These are phyloP conservation scores for Ceratocystis colombiana DNA, from an alignment of 2,329 filamentous ascomycete species.

Conservation along the genomic window DNA sequence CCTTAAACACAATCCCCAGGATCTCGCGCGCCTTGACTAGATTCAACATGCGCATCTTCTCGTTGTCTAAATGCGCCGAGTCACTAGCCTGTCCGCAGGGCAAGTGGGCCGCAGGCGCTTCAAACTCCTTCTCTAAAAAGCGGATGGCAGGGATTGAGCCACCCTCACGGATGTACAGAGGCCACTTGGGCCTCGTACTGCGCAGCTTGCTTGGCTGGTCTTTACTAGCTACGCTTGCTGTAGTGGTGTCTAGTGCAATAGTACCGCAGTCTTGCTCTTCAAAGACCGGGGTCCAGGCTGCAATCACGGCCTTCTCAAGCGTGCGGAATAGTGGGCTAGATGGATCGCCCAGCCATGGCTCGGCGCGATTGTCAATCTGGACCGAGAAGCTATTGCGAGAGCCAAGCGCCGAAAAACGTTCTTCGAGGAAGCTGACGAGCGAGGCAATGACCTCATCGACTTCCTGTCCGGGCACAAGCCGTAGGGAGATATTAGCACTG, in stretches of 20 bases:
- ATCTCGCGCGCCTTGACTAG: constrained; percentile 86
- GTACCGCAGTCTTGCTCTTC: constrained; percentile 28
- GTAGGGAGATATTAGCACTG: constrained; percentile 77
- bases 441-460: constrained; percentile 62
- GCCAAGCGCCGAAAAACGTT: constrained; percentile 62
- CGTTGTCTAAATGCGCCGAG: constrained; percentile 87
- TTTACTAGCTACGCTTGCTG: constrained; percentile 26
- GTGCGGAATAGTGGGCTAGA: constrained; percentile 84
- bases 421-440: constrained; percentile 56
- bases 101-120: constrained; percentile 79
- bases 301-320: constrained; percentile 71
- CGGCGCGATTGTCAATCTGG: constrained; percentile 82
- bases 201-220: neutral
- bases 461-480: constrained; percentile 87
- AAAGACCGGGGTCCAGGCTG: constrained; percentile 63
- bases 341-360: constrained; percentile 91
- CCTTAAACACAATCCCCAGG: constrained; percentile 72
- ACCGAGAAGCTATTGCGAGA: constrained; percentile 74
- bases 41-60: constrained; percentile 79
- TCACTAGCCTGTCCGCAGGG: constrained; percentile 94
- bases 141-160: constrained; percentile 90
- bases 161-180: constrained; percentile 84
- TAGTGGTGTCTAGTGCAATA: neutral
- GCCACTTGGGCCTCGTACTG: constrained; percentile 38
- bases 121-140: constrained; percentile 89